Base-by-base conservation (phyloP, 495 filamentous ascomycete species). In the Aspergillus steynii region DNA sequence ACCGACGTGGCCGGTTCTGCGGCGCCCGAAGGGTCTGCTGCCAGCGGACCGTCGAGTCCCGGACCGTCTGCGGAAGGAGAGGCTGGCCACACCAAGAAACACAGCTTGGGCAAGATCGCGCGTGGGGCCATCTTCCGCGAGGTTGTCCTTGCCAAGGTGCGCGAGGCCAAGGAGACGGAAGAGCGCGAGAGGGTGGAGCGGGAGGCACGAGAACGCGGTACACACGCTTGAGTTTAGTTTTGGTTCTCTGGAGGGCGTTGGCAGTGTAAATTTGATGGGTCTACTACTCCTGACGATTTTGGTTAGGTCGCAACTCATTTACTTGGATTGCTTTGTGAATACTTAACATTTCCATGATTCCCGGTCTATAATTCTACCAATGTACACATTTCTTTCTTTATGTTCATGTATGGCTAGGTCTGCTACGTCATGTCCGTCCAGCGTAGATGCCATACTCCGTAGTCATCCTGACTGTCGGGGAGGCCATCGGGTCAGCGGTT, bases 101-200 rank as follows among this genome's bases (percentile, higher is more conserved):
- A 85, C 56, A 86, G 84, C 59, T 78, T 97, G 29, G 89, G 85
- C 62, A 89, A 85, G 65, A 77, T 90, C 66, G 92, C 93, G 61
- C 91, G 90, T 69, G 88, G 90, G 31, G 95, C 92, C 29, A 97
- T 98, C 69, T 98, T 99, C 84, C 84, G 91, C 60, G 95, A 97
- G 71, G 91, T 99, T n/a, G 96, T 98, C 1, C 80, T 99, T 20
- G 96, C 95, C 53, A 98, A 98, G 79, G 93, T 97, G 27, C 85
- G 89, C 48, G 94, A 99, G 72, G 89, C 89, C 83, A 97, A 96
- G 83, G 88, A 91, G 64, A 80, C 88, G 59, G 90, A 97, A 69
- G 87, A 93, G 73, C 84, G 85, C 37, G 78, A 87, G 63, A 86
- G 86, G 73, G 75, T 89, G 5, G 86, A 87, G 66, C 85, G 71